These are phyloP conservation scores for Plasmodium blacklocki DNA, from an alignment of 169 alveolate genomes.

Conservation along the genomic window DNA sequence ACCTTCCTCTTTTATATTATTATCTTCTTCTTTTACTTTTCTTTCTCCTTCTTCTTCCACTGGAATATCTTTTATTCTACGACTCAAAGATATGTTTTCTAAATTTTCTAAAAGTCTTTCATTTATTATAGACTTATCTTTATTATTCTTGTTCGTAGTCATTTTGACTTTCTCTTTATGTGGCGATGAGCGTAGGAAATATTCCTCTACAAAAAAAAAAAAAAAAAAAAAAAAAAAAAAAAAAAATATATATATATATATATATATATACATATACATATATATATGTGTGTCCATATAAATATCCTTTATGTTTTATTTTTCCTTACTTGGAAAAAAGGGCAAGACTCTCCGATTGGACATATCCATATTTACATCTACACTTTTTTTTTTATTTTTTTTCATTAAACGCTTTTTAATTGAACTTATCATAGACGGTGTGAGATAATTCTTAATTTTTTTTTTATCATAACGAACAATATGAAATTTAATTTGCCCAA, in stretches of 20 bases:
- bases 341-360: background rate
- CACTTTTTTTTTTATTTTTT: background rate
- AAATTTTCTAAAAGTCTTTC: slow-evolving; percentile 5
- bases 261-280: no score
- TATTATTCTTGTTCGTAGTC: background rate
- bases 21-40: background rate
- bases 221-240: background rate
- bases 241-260: background rate
- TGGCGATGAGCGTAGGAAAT: background rate
- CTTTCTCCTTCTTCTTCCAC: background rate
- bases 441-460: background rate
- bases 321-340: background rate
- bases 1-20: background rate
- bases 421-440: background rate
- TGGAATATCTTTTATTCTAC: background rate
- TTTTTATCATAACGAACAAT: background rate
- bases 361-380: background rate
- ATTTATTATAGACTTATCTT: slow-evolving; percentile 2
- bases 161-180: background rate
- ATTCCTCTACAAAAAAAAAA: background rate
- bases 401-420: background rate
- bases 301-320: background rate
- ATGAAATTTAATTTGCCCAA: no score
- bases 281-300: background rate
- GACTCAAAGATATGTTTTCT: background rate